A percentile compares a stretch with the other conserved stretches of the same genome.
These are phyloP conservation scores for Tirmania nivea DNA, from an alignment of 495 filamentous ascomycete species.

Conservation along the genomic window DNA sequence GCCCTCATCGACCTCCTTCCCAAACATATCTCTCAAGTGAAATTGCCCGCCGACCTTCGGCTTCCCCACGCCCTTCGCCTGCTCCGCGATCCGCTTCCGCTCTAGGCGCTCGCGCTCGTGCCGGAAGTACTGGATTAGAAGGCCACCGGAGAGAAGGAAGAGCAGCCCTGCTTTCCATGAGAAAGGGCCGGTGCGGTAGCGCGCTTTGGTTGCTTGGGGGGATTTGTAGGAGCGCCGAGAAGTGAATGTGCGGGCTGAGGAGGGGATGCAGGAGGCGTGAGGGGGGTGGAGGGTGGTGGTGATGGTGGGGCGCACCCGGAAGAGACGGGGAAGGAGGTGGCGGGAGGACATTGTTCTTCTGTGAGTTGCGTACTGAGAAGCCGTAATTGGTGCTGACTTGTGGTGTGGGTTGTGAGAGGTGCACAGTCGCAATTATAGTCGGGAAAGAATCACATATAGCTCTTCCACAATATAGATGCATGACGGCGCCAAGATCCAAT, in stretches of 20 bases:
- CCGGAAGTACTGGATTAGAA: constrained; percentile 73
- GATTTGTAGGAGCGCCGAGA: constrained; percentile 10
- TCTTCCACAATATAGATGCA: too few species aligned
- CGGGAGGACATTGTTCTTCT: neutral
- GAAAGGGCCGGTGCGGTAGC: constrained; percentile 40
- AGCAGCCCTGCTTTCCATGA: constrained; percentile 72
- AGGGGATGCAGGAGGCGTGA: neutral
- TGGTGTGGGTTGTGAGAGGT: too few species aligned
- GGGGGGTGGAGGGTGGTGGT: neutral
- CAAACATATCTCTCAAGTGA: constrained; percentile 58
- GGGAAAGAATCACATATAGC: too few species aligned
- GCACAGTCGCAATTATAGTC: too few species aligned
- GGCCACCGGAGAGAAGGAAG: constrained; percentile 56
- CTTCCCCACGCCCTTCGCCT: constrained; percentile 73
- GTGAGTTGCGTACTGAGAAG: too few species aligned
- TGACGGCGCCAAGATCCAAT: too few species aligned
- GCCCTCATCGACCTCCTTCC: constrained; percentile 47
- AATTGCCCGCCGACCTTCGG: constrained; percentile 87
- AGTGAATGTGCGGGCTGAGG: neutral
- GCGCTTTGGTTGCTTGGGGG: constrained; percentile 16
- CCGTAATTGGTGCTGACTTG: too few species aligned
- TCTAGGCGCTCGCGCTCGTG: constrained; percentile 75
- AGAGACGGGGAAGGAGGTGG: neutral
- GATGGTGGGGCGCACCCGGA: neutral
- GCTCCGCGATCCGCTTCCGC: constrained; percentile 64